Evolutionary conservation across 352 stramenopile genomes (phyloP).

Genomic region (Pythium aristosporum): DNA sequence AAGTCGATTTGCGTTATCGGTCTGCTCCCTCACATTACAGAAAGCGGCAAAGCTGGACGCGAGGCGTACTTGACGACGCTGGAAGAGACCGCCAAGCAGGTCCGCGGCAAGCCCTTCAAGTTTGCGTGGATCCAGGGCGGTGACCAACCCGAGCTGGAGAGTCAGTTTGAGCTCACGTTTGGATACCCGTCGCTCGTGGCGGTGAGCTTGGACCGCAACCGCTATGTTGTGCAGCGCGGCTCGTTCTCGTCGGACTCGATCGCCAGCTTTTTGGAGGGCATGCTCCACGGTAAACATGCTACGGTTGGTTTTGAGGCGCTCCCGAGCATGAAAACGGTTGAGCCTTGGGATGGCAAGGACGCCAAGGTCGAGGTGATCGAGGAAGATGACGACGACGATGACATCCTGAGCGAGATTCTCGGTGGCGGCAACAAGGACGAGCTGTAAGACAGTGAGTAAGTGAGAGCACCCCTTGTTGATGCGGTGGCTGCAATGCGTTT

Average conservation of each 20-base stretch:
- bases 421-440: conserved; percentile 72
- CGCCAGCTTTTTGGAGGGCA: conserved; percentile 63
- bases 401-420: conserved; percentile 88
- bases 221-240: conserved; percentile 78
- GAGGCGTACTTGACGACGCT: conserved; percentile 85
- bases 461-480: not conserved
- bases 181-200: conserved; percentile 90
- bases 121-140: conserved; percentile 91
- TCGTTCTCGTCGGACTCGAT: conserved; percentile 72
- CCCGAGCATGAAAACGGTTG: conserved; percentile 59
- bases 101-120: conserved; percentile 89
- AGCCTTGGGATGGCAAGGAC: conserved; percentile 83
- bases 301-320: conserved; percentile 64
- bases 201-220: conserved; percentile 85
- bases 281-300: conserved; percentile 70
- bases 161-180: conserved; percentile 87
- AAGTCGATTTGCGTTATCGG: conserved; percentile 90
- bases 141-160: conserved; percentile 83
- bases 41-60: conserved; percentile 81
- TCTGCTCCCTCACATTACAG: conserved; percentile 88
- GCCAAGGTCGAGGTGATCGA: conserved; percentile 59
- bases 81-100: conserved; percentile 77
- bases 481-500: not conserved
- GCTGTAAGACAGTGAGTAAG: conserved; percentile 39
- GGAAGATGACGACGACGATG: conserved; percentile 81